phyloP scores from a whole-genome alignment of 2,329 filamentous ascomycete genomes.

The Epichloe glyceriae region DNA sequence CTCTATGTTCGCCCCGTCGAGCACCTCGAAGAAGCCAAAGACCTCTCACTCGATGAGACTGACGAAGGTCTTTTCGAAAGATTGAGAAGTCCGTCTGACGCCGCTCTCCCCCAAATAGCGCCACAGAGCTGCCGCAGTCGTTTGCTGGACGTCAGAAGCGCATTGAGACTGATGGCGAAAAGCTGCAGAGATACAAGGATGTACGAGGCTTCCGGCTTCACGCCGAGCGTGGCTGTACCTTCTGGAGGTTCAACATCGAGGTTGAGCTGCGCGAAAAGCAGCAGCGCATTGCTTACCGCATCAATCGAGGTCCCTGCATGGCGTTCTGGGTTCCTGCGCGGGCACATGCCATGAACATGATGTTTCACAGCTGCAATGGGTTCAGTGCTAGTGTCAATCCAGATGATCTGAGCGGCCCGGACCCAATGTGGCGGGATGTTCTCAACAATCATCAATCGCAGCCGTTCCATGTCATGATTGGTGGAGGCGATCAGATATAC shows the following conservation, averaged over 20 bases:
- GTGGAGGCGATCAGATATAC: constrained; percentile 93
- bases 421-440: constrained; percentile 94
- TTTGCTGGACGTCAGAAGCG: constrained; percentile 41
- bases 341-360: constrained; percentile 88
- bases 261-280: constrained; percentile 69
- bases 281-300: constrained; percentile 83
- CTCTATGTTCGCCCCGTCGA: constrained; percentile 86
- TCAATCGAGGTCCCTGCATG: constrained; percentile 78
- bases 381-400: constrained; percentile 73
- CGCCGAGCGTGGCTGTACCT: constrained; percentile 74
- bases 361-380: constrained; percentile 97
- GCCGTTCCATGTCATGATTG: constrained; percentile 97
- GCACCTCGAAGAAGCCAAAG: constrained; percentile 62
- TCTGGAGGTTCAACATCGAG: constrained; percentile 95
- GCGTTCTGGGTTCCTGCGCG: constrained; percentile 90
- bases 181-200: constrained; percentile 67
- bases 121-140: constrained; percentile 36
- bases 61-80: constrained; percentile 74
- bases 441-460: constrained; percentile 80
- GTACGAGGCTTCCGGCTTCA: constrained; percentile 73
- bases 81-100: constrained; percentile 40
- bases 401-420: constrained; percentile 75
- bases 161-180: constrained; percentile 60
- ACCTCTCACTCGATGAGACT: constrained; percentile 67
- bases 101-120: constrained; percentile 20